Evolutionary conservation across 495 filamentous ascomycete genomes (phyloP), one percentile per base, ranked within the genome.

Genomic region (Penicillium fimorum): DNA sequence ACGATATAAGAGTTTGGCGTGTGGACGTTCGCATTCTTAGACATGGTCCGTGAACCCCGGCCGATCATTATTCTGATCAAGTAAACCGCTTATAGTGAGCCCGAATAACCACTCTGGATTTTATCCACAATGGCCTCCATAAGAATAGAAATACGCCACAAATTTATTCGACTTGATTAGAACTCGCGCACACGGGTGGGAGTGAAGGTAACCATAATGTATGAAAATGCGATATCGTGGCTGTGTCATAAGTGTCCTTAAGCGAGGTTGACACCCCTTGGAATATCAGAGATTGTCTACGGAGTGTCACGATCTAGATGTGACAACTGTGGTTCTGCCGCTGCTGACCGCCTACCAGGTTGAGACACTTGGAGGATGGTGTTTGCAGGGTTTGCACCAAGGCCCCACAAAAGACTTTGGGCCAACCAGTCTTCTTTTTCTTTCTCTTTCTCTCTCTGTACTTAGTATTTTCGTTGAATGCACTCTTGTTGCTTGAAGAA

Each of bases 51-150:
- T 15, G 49, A 30, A 15, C 38, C 24, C 15, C 33, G 55, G 55
- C 24, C 55, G 55, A 58, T 58, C 55, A 38, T 32, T 51, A 42
- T 53, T 1, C 49, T 20, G 10, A 38, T 22, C 7, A 9, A 17
- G 33, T 15, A 27, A 27, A 27, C 25, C 33, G 33, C 6, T 35
- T n/a, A 17, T 15, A 15, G 35, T 17, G n/a, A 38, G 7, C n/a
- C 15, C 35, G 35, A 38, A n/a, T 17, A 17, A 17, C 9, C 7
- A n/a, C n/a, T 17, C n/a, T 38, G 3, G 35, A n/a, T 9, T 9
- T 38, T 8, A 38, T 38, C 12, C 12, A 15, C 12, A 5, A 13
- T 38, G 15, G 35, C 15, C 35, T 15, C 2, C 2, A 17, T 2
- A 5, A 20, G 2, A 7, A 0, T 38, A 38, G 8, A 38, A 38